Base-by-base conservation (phyloP, 2,329 filamentous ascomycete genomes). In the Curvularia eragrostidis region DNA sequence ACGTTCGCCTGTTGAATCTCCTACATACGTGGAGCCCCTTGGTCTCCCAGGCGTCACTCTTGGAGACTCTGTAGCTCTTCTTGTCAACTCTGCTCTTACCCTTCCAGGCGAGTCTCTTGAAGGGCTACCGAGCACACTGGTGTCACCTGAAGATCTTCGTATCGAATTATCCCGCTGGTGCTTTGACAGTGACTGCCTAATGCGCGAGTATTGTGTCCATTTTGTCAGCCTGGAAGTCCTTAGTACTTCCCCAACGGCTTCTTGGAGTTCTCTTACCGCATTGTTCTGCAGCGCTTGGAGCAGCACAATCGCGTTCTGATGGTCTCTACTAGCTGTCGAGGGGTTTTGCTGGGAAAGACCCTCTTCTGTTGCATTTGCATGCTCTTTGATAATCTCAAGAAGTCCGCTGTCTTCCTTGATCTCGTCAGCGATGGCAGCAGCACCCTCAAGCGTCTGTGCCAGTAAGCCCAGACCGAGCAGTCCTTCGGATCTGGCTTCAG, bases 271-370 rank as follows among this genome's bases (percentile, higher is more conserved):
- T 50, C 71, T 68, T 64, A 74, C 75, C 59, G 68, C 70, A 55
- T 77, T 73, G 23, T 67, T 70, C 39, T 64, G 59, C 52, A 76
- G 56, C 21, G 71, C 74, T 56, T 75, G 72, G 23, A 77, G 52
- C 39, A 77, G 59, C 32, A 76, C 74, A 28, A 77, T 59, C 10
- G 72, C 69, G 58, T 77, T 77, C 23, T 75, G 72, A 51, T 70
- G 71, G 39, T 77, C 72, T 39, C 72, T 63, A 3, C 70, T 69
- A 21, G 66, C 65, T 32, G 66, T 64, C 36, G 62, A 63, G 9
- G 60, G 52, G 3, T 59, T 56, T 51, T 71, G 61, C 41, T 71
- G 64, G 44, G 61, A 60, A 28, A 54, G 52, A 12, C 64, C 68
- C 44, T 62, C 66, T 55, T 71, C 65, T 26, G 70, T 67, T 36